Evolutionary conservation across 768 basidiomycete genomes (phyloP).

Genomic region (Coprinellus aureogranulatus): DNA sequence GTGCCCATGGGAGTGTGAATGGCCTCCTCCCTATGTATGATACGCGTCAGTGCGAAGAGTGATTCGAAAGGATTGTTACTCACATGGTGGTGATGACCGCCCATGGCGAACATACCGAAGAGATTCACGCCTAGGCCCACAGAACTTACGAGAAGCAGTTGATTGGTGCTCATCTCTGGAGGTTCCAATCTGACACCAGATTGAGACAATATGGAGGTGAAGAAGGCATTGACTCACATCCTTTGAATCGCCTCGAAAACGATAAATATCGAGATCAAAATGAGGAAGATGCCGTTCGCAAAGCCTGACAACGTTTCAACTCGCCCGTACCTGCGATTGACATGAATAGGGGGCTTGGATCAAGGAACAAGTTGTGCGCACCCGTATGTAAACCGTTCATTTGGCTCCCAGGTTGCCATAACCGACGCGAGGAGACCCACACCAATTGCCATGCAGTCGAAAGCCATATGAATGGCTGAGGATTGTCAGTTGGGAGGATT

Average conservation of each 20-base stretch:
- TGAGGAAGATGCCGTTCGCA: conserved; percentile 92
- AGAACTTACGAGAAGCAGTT: conserved; percentile 84
- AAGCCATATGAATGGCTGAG: conserved; percentile 97
- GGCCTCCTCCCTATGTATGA: conserved; percentile 44
- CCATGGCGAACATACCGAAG: conserved; percentile 99
- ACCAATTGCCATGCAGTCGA: conserved; percentile 96
- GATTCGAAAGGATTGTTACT: conserved; percentile 15
- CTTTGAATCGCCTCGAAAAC: conserved; percentile 97
- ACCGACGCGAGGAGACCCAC: conserved; percentile 95
- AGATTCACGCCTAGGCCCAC: conserved; percentile 91
- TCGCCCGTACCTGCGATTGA: conserved; percentile 72
- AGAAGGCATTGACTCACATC: conserved; percentile 51
- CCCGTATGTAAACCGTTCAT: conserved; percentile 95
- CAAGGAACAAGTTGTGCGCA: conserved; percentile 22
- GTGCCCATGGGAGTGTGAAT: conserved; percentile 54
- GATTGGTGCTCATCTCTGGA: conserved; percentile 96
- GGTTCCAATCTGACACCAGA: conserved; percentile 66
- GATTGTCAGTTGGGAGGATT: conserved; percentile 1
- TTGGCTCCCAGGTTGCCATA: conserved; percentile 97
- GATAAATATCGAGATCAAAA: conserved; percentile 95
- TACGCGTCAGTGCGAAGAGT: not conserved
- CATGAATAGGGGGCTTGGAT: not conserved
- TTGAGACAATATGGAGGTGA: not conserved
- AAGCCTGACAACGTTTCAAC: conserved; percentile 98
- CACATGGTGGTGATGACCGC: conserved; percentile 89